phyloP scores from a whole-genome alignment of 495 filamentous ascomycete genomes.

The Penicillium pancosmium region DNA sequence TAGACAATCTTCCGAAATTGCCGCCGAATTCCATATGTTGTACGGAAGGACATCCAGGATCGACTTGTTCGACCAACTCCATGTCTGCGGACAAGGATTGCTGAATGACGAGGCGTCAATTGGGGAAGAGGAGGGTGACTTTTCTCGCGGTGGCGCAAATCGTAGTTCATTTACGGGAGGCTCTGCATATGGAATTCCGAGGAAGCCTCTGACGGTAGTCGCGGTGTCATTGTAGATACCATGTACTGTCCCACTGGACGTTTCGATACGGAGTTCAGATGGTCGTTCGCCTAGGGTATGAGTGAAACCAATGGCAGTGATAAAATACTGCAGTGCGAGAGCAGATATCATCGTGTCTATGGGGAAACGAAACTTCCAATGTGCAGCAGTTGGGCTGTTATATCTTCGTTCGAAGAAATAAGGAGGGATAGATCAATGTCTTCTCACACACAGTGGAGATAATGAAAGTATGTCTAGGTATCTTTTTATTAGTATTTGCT shows the following conservation, averaged over 20 bases:
- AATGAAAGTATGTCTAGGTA: no score
- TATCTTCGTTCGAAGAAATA: no score
- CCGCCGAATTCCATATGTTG: constrained; percentile 9
- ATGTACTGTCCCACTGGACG: constrained; percentile 33
- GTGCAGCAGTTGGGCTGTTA: no score
- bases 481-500: no score
- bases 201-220: constrained; percentile 34
- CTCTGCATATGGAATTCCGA: constrained; percentile 41
- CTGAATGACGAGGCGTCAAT: constrained; percentile 17
- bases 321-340: neutral
- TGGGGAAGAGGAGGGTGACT: neutral
- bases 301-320: neutral
- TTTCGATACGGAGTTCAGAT: constrained; percentile 9
- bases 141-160: constrained; percentile 22
- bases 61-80: constrained; percentile 16
- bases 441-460: no score
- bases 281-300: neutral
- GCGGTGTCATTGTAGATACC: constrained; percentile 38
- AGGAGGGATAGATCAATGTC: no score
- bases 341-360: neutral
- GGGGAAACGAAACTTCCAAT: no score
- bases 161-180: constrained; percentile 23
- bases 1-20: constrained; percentile 54
- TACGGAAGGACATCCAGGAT: constrained; percentile 17
- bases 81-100: constrained; percentile 15